These are phyloP conservation scores for Leishmania braziliensis DNA, from an alignment of 208 protist species.

Conservation along the genomic window DNA sequence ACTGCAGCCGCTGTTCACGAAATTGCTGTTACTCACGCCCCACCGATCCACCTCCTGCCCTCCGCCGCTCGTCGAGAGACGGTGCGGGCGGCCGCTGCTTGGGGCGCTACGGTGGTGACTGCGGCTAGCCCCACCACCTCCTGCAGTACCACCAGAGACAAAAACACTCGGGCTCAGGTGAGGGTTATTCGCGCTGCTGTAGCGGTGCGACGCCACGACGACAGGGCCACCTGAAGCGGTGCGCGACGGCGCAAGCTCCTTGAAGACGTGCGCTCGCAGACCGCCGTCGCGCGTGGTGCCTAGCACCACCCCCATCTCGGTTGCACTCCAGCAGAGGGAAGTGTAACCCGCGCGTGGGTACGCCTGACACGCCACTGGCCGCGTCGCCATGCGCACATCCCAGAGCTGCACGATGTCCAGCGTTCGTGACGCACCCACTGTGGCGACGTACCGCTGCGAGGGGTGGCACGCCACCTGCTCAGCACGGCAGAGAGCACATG, in stretches of 20 bases:
- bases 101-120: slow-evolving; percentile 15
- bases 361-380: slow-evolving; percentile 35
- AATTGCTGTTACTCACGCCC: slow-evolving; percentile 10
- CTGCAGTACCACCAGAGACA: slow-evolving; percentile 1
- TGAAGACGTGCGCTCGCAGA: slow-evolving; percentile 49
- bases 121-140: slow-evolving; percentile 7
- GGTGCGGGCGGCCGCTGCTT: slow-evolving; percentile 10
- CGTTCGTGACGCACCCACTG: slow-evolving; percentile 35
- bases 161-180: slow-evolving; percentile 2
- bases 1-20: slow-evolving; percentile 18
- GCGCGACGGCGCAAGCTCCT: slow-evolving; percentile 13
- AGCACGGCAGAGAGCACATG: slow-evolving; percentile 50
- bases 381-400: slow-evolving; percentile 63
- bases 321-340: slow-evolving; percentile 58
- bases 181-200: background rate
- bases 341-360: slow-evolving; percentile 53
- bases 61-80: slow-evolving; percentile 1
- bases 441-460: slow-evolving; percentile 61
- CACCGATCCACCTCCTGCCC: slow-evolving; percentile 22
- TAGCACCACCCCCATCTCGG: slow-evolving; percentile 43
- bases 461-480: slow-evolving; percentile 71
- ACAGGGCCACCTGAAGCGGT: background rate
- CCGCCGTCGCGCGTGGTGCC: slow-evolving; percentile 49
- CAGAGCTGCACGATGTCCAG: slow-evolving; percentile 76
- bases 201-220: slow-evolving; percentile 1